These are phyloP conservation scores for Fusarium virguliforme DNA, from an alignment of 2,329 filamentous ascomycete species.

Conservation along the genomic window DNA sequence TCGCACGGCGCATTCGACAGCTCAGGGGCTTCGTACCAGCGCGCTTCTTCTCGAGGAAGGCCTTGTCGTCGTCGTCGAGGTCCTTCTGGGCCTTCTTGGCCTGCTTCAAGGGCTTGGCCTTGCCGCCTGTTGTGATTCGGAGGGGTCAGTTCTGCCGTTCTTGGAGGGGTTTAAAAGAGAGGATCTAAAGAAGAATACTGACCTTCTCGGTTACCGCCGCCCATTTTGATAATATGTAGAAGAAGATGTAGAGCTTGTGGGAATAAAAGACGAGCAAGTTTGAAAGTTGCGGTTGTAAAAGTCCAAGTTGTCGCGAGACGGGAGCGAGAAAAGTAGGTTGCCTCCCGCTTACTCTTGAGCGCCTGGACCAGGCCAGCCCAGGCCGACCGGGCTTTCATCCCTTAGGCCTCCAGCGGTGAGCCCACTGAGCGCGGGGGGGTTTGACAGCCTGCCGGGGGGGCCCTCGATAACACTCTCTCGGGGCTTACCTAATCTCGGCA, in stretches of 20 bases:
- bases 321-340: slow-evolving; percentile 50
- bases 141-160: slow-evolving; percentile 42
- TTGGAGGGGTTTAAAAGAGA: neutral
- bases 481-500: slow-evolving; percentile 49
- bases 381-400: slow-evolving; percentile 32
- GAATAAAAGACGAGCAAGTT: slow-evolving; percentile 35
- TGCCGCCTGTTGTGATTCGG: slow-evolving; percentile 76
- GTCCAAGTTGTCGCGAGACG: slow-evolving; percentile 35
- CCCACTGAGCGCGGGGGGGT: slow-evolving; percentile 36
- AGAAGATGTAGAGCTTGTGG: slow-evolving; percentile 21
- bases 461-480: slow-evolving; percentile 43
- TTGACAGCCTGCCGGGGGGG: slow-evolving; percentile 16
- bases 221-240: slow-evolving; percentile 53
- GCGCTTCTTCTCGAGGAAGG: slow-evolving; percentile 86
- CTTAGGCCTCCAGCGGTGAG: slow-evolving; percentile 30
- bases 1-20: neutral
- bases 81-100: slow-evolving; percentile 89
- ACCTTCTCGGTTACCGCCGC: slow-evolving; percentile 60
- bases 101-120: slow-evolving; percentile 88
- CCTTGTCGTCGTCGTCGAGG: slow-evolving; percentile 88
- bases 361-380: slow-evolving; percentile 23
- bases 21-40: slow-evolving; percentile 74
- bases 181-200: slow-evolving; percentile 27
- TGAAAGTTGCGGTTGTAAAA: slow-evolving; percentile 19
- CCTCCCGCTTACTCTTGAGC: slow-evolving; percentile 41